Evolutionary conservation across 2,329 filamentous ascomycete species (phyloP).

Genomic region (Cytospora leucostoma): DNA sequence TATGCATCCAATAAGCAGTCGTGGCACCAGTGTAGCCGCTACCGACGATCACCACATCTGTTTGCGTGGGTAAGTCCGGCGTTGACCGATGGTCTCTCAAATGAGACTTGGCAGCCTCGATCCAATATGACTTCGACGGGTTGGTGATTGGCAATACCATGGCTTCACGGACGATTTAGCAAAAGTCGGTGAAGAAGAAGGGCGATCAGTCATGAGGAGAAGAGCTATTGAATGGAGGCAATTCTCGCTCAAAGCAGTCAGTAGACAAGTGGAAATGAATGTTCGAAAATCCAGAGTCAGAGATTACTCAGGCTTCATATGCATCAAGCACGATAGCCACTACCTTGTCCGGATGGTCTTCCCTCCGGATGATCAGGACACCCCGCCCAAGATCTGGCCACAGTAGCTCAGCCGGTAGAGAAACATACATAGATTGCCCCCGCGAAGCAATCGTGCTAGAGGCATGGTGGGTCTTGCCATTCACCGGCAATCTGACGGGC

Average conservation of each 20-base stretch:
- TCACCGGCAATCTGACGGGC: constrained; percentile 17
- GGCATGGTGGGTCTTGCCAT: constrained; percentile 11
- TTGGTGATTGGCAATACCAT: constrained; percentile 29
- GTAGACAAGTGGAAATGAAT: background rate
- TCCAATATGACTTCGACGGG: constrained; percentile 29
- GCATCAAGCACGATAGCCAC: no score
- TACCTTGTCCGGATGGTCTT: no score
- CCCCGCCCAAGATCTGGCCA: no score
- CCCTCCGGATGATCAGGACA: constrained; percentile 11
- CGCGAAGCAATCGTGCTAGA: constrained; percentile 7
- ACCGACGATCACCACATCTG: constrained; percentile 33
- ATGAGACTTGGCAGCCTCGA: constrained; percentile 27
- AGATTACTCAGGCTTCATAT: no score
- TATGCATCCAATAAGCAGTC: constrained; percentile 35
- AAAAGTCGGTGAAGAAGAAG: background rate
- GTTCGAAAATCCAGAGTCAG: background rate
- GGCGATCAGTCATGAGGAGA: background rate
- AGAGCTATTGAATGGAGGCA: background rate
- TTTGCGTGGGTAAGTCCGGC: constrained; percentile 22
- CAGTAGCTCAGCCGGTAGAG: constrained; percentile 1
- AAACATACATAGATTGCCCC: constrained; percentile 9
- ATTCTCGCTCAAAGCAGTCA: background rate
- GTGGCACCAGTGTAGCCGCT: constrained; percentile 33
- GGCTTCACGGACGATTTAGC: background rate
- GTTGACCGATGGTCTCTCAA: constrained; percentile 26